Conservation (phyloP, 108 stramenopile species). For the Chaetoceros tenuissimus region DNA sequence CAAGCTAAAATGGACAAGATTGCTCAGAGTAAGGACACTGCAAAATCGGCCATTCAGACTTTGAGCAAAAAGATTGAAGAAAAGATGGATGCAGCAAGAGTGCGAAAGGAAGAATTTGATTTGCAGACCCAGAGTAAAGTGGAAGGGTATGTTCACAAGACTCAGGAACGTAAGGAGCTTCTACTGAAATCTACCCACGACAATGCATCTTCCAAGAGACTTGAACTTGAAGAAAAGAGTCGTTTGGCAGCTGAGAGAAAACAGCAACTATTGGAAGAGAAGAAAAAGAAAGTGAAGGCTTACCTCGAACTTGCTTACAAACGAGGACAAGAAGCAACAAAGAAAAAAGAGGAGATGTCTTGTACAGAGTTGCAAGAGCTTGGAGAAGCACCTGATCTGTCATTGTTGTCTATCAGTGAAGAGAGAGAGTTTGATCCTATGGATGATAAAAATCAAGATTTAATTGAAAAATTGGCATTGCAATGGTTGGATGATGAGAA, state of each 20-base stretch:
- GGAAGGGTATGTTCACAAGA: no score
- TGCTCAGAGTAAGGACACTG: background rate
- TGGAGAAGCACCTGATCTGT: background rate
- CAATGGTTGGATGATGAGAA: background rate
- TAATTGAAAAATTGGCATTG: background rate
- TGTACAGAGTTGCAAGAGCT: background rate
- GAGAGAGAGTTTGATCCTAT: background rate
- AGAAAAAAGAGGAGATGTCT: background rate
- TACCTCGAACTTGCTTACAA: background rate
- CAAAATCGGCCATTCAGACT: background rate
- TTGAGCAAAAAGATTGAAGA: background rate
- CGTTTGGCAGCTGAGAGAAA: background rate
- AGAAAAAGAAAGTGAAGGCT: background rate
- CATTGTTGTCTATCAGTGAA: background rate
- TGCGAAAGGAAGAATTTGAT: background rate
- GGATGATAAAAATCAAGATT: background rate
- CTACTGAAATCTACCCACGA: no score
- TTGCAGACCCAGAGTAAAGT: no score
- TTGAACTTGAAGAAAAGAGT: background rate
- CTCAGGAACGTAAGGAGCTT: no score
- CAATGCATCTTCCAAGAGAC: background rate
- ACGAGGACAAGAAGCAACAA: background rate
- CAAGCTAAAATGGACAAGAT: background rate
- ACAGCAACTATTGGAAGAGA: background rate
- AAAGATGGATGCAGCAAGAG: background rate